A percentile compares a stretch with the other conserved stretches of the same genome.
Conservation (phyloP, 495 filamentous ascomycete genomes). For the Penicillium longicatenatum region DNA sequence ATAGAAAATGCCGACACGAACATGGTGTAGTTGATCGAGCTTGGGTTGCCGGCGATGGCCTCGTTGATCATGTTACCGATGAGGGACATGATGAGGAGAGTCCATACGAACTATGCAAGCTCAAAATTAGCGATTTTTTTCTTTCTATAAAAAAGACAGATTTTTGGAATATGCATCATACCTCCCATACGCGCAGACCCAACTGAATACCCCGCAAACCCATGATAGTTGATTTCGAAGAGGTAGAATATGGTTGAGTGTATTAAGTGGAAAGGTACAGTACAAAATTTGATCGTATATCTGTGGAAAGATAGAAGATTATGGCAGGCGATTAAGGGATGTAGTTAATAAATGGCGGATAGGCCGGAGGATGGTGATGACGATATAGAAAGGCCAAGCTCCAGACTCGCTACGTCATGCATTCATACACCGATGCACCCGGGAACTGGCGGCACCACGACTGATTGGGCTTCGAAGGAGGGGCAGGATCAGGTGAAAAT, state of each 20-base stretch:
- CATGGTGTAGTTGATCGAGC: slow-evolving; percentile 63
- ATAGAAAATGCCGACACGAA: slow-evolving; percentile 66
- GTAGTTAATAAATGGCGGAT: slow-evolving; percentile 32
- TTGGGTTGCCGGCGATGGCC: slow-evolving; percentile 55
- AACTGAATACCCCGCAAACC: slow-evolving; percentile 33
- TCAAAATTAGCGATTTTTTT: neutral
- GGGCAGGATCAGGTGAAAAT: slow-evolving; percentile 3
- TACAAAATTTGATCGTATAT: neutral
- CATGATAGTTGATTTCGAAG: slow-evolving; percentile 25
- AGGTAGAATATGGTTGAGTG: neutral
- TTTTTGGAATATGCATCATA: slow-evolving; percentile 16
- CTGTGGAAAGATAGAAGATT: neutral
- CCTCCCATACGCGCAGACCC: slow-evolving; percentile 44
- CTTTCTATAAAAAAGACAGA: neutral
- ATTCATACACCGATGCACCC: slow-evolving; percentile 19
- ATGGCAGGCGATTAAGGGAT: slow-evolving; percentile 4
- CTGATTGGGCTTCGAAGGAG: neutral
- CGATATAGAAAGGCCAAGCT: slow-evolving; percentile 28
- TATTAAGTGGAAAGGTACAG: neutral
- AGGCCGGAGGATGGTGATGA: slow-evolving; percentile 35
- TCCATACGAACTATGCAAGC: slow-evolving; percentile 59
- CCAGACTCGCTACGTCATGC: slow-evolving; percentile 40
- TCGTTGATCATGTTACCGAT: slow-evolving; percentile 68
- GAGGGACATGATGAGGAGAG: slow-evolving; percentile 66
- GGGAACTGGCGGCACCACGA: slow-evolving; percentile 20